These are phyloP conservation scores for Fomitopsis betulina DNA, from an alignment of 1,284 basidiomycete genomes.

Conservation along the genomic window DNA sequence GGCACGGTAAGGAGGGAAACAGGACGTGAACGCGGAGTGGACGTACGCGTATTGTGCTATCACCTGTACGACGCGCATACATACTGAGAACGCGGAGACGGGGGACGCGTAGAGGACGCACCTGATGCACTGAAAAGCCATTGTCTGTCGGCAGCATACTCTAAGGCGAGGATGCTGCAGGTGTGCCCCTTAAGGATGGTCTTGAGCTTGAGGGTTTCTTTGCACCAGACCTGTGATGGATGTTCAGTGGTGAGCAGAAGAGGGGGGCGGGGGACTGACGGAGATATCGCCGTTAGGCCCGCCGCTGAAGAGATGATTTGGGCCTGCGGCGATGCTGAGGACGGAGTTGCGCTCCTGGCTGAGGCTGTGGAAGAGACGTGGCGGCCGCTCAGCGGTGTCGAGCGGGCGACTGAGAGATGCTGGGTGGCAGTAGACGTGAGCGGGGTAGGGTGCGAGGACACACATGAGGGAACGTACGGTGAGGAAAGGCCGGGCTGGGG, in stretches of 20 bases:
- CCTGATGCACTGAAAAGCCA: constrained; percentile 88
- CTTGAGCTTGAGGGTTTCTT: constrained; percentile 62
- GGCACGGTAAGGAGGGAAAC: background rate
- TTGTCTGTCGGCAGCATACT: constrained; percentile 67
- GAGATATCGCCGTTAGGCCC: constrained; percentile 77
- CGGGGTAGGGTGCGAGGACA: constrained; percentile 9
- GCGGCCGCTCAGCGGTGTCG: constrained; percentile 13
- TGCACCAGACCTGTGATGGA: constrained; percentile 75
- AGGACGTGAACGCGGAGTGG: background rate
- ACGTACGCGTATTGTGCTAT: constrained; percentile 78
- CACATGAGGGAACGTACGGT: constrained; percentile 18
- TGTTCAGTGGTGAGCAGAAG: background rate
- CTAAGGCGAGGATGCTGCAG: constrained; percentile 80
- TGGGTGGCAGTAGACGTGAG: constrained; percentile 7
- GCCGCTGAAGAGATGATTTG: constrained; percentile 76
- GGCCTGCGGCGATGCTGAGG: constrained; percentile 72
- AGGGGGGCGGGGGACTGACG: constrained; percentile 35
- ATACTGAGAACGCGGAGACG: background rate
- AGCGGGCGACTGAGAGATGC: constrained; percentile 23
- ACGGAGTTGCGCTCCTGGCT: constrained; percentile 67
- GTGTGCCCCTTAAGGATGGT: constrained; percentile 82
- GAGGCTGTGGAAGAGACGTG: constrained; percentile 57
- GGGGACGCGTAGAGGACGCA: constrained; percentile 25
- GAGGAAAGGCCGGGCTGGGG: constrained; percentile 15
- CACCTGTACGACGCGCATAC: constrained; percentile 42